Conservation (phyloP, 768 basidiomycete genomes). For the Cantharellus cinnabarinus region DNA sequence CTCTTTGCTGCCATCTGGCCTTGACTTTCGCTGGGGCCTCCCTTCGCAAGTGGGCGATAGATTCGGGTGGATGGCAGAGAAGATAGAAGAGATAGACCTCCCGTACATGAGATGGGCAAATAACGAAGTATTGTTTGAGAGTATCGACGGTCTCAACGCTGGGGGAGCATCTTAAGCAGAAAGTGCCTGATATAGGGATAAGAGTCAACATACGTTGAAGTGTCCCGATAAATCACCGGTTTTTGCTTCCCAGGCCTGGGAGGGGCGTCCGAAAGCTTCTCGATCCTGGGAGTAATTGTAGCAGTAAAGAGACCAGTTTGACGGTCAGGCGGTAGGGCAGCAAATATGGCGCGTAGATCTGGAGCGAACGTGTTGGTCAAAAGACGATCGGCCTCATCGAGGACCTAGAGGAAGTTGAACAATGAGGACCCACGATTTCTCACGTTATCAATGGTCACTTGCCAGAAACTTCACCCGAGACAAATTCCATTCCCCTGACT, state of each 20-base stretch:
- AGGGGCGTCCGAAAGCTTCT: conserved; percentile 45
- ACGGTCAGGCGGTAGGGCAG: conserved; percentile 56
- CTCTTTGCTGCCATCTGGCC: conserved; percentile 8
- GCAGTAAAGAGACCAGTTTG: conserved; percentile 97
- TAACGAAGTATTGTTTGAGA: conserved; percentile 72
- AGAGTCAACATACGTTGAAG: conserved; percentile 1
- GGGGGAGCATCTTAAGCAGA: neutral
- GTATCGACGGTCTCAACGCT: conserved; percentile 82
- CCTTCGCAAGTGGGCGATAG: conserved; percentile 44
- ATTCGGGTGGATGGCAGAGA: conserved; percentile 73
- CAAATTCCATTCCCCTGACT: conserved; percentile 61
- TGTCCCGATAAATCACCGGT: conserved; percentile 56
- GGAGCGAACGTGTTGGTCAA: conserved; percentile 76
- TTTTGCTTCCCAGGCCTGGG: conserved; percentile 67
- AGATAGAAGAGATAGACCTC: conserved; percentile 83
- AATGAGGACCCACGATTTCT: neutral
- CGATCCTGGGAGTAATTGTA: conserved; percentile 74
- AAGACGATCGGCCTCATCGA: conserved; percentile 92
- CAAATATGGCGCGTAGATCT: conserved; percentile 63
- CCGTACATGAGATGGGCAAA: conserved; percentile 86
- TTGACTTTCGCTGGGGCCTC: conserved; percentile 26
- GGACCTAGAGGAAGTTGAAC: conserved; percentile 30
- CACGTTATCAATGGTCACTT: conserved; percentile 12
- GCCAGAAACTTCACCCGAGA: conserved; percentile 73
- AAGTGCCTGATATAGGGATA: neutral